Evolutionary conservation across 2,329 filamentous ascomycete species (phyloP).

Genomic region (Alternaria incomplexa): DNA sequence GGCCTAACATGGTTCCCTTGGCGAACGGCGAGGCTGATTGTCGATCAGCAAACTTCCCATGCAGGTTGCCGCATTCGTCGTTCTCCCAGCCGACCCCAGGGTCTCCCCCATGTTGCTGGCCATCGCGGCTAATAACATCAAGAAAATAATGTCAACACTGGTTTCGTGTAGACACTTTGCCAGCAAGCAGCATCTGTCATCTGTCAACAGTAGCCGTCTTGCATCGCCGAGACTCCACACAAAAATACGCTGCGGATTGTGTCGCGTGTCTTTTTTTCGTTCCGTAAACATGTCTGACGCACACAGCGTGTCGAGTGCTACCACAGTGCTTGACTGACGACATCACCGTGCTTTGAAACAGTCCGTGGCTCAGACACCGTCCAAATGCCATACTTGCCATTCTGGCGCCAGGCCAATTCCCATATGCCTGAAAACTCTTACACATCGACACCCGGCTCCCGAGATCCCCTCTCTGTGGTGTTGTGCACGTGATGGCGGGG

Average conservation of each 20-base stretch:
- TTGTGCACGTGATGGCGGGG: conserved; percentile 8
- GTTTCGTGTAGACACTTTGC: background rate
- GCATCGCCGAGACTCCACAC: background rate
- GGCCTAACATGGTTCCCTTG: conserved; percentile 15
- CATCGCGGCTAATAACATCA: conserved; percentile 3
- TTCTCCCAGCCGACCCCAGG: conserved; percentile 2
- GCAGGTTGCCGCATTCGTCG: conserved; percentile 15
- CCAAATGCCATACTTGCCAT: background rate
- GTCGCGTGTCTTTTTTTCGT: conserved; percentile 14
- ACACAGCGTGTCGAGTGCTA: conserved; percentile 21
- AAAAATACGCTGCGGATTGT: conserved; percentile 1
- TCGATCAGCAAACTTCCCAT: conserved; percentile 14
- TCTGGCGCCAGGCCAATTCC: background rate
- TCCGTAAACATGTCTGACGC: conserved; percentile 33
- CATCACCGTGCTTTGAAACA: conserved; percentile 20
- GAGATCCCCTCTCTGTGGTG: background rate
- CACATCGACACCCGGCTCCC: background rate
- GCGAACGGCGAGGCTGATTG: conserved; percentile 9
- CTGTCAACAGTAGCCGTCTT: background rate
- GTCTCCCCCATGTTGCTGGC: background rate
- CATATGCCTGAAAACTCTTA: background rate
- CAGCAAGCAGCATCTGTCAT: background rate
- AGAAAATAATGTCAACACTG: background rate
- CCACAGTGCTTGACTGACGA: background rate
- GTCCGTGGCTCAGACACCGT: conserved; percentile 3